These are phyloP conservation scores for Cymodocea nodosa DNA, from an alignment of 116 monocot genomes.

Conservation along the genomic window DNA sequence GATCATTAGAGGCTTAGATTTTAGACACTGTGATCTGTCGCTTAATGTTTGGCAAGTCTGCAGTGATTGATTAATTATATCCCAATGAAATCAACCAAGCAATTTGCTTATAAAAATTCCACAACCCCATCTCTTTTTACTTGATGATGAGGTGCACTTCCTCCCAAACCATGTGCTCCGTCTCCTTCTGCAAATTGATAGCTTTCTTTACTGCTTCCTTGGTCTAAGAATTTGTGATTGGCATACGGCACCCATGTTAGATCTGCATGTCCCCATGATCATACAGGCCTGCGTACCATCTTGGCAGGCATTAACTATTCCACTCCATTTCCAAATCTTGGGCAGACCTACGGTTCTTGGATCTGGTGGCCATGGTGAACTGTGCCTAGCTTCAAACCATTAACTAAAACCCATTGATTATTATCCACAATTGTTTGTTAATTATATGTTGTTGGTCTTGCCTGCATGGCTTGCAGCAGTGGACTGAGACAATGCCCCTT, in stretches of 20 bases:
- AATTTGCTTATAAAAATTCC: too few relatives aligned
- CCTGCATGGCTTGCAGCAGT: not conserved
- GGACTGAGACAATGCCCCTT: not conserved
- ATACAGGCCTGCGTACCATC: not conserved
- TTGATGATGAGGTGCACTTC: not conserved
- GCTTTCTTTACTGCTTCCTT: not conserved
- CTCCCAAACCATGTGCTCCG: constrained; percentile 1
- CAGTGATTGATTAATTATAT: too few relatives aligned
- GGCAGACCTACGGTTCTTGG: not conserved
- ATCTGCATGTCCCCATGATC: not conserved
- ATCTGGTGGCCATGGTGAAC: constrained; percentile 4
- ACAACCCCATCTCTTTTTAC: not conserved
- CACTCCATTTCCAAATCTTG: not conserved
- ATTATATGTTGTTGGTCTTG: not conserved
- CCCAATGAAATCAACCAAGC: too few relatives aligned
- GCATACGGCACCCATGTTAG: not conserved
- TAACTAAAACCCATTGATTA: not conserved
- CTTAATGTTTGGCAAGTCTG: too few relatives aligned
- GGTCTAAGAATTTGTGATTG: not conserved
- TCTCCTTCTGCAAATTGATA: not conserved
- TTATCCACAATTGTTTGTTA: not conserved
- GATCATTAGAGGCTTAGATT: too few relatives aligned
- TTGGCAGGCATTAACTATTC: not conserved
- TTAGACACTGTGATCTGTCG: too few relatives aligned
- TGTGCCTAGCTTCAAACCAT: not conserved